phyloP scores from a whole-genome alignment of 768 basidiomycete genomes.

The Trichaptum fuscoviolaceum region DNA sequence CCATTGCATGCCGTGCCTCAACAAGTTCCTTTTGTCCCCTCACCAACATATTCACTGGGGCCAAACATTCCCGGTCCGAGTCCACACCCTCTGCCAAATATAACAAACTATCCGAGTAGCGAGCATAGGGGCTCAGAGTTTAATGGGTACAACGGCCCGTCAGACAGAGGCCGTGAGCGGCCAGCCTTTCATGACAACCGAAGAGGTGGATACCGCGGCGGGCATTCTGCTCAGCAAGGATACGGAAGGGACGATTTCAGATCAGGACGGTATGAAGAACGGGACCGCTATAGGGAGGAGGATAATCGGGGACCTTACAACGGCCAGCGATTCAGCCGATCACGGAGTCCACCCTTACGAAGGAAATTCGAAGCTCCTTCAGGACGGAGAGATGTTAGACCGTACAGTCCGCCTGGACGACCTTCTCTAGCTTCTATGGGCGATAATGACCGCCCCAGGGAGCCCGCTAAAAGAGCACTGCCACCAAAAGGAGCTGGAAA shows the following conservation, averaged over 20 bases:
- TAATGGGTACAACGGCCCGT: conserved; percentile 42
- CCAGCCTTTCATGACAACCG: conserved; percentile 40
- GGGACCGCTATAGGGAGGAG: conserved; percentile 42
- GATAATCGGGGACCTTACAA: conserved; percentile 31
- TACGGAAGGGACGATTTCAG: conserved; percentile 51
- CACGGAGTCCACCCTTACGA: conserved; percentile 60
- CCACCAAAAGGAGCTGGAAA: conserved; percentile 39
- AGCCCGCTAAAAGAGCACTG: conserved; percentile 15
- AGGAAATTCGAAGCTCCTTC: conserved; percentile 33
- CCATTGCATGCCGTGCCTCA: conserved; percentile 19
- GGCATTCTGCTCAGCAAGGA: conserved; percentile 51
- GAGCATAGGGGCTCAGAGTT: conserved; percentile 36
- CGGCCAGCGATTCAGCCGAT: conserved; percentile 54
- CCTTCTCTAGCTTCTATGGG: conserved; percentile 27
- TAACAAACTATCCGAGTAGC: conserved; percentile 15
- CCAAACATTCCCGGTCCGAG: background rate
- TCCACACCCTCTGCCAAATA: background rate
- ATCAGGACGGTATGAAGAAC: conserved; percentile 51
- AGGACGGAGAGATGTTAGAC: conserved; percentile 42
- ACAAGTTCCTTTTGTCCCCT: conserved; percentile 25
- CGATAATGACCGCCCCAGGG: conserved; percentile 22
- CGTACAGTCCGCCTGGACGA: conserved; percentile 57
- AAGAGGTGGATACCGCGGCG: conserved; percentile 45
- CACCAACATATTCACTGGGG: conserved; percentile 10
- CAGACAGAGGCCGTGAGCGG: conserved; percentile 14